Base-by-base conservation (phyloP, 495 filamentous ascomycete species). In the Penicillium paxilli region DNA sequence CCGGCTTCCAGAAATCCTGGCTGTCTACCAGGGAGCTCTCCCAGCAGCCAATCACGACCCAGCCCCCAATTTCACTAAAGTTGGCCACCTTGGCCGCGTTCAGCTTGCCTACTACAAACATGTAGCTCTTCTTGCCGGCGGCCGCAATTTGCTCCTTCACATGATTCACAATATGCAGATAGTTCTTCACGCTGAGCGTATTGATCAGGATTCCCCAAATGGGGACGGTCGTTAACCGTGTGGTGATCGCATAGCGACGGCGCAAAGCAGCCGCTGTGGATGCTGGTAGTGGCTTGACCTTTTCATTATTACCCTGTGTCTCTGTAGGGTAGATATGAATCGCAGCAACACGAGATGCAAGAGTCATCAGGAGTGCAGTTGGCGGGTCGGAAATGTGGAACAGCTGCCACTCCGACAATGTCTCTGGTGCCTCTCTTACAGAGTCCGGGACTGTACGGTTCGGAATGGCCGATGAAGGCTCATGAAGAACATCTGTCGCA, bases 41-140 rank as follows among this genome's bases (percentile, higher is more conserved):
- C 94, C 95, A 98, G 72, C 94, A 98, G 9, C 95, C 95, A 37
- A 98, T 88, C 1, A 97, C 92, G 0, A 98, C 92, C 94, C 94
- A 98, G 12, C 89, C 95, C 17, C 89, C 92, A 10, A 98, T 81
- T 70, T 98, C 94, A 48, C 86, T 82, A 69, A 98, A 98, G 70
- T 98, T 98, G 20, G 94, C 95, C 5, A 98, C 77, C 69, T 98
- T 98, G 51, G 92, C 92, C 1, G 92, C 88, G 63, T 98, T 98
- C 2, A 98, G 77, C 64, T 97, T 98, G 33, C 94, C 94, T 4
- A 98, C 95, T 2, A 98, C 95, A 46, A 98, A 91, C 19, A 91
- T 89, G 68, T 98, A 98, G 68, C 81, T 87, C 67, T 98, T 98
- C 73, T 96, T 96, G 20, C 90, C 92, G 0, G 88, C 86, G 1